Percentiles rank a stretch among this genome's conserved stretches.
Evolutionary conservation across 164 flowering plant species (phyloP).

Genomic region (Nymphaea thermarum): DNA sequence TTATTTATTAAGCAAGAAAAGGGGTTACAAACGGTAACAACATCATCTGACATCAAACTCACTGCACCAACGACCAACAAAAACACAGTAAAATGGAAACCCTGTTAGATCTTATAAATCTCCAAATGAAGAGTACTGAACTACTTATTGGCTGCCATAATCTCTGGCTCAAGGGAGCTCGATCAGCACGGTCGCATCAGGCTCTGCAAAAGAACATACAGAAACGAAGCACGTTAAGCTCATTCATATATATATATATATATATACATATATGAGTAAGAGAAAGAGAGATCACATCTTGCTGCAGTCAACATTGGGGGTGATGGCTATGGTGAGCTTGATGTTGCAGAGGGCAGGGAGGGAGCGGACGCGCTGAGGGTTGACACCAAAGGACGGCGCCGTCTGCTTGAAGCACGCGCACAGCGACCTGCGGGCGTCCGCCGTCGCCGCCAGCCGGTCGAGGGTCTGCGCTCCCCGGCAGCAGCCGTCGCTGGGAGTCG

Average conservation of each 20-base stretch:
- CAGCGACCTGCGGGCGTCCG: constrained; percentile 11
- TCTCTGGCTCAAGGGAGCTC: too few species aligned
- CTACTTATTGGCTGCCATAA: too few species aligned
- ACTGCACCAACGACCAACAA: too few species aligned
- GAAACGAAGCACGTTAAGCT: too few species aligned
- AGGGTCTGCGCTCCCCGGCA: constrained; percentile 18
- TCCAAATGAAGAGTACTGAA: too few species aligned
- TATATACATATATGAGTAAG: not conserved
- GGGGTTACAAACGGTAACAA: too few species aligned
- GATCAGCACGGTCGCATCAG: too few species aligned
- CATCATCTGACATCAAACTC: too few species aligned
- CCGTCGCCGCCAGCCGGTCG: constrained; percentile 15
- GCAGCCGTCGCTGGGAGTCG: constrained; percentile 19
- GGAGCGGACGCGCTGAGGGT: constrained; percentile 15
- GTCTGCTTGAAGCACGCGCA: constrained; percentile 30
- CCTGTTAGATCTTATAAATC: too few species aligned
- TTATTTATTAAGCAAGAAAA: too few species aligned
- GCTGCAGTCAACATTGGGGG: constrained; percentile 25
- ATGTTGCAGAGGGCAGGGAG: constrained; percentile 28
- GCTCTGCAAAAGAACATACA: too few species aligned
- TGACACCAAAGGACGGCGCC: constrained; percentile 20
- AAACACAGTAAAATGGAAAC: too few species aligned
- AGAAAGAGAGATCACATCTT: constrained; percentile 17
- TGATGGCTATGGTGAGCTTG: constrained; percentile 14
- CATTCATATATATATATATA: not conserved